Base-by-base conservation (phyloP, 108 stramenopile genomes). In the Cyclotella baltica region DNA sequence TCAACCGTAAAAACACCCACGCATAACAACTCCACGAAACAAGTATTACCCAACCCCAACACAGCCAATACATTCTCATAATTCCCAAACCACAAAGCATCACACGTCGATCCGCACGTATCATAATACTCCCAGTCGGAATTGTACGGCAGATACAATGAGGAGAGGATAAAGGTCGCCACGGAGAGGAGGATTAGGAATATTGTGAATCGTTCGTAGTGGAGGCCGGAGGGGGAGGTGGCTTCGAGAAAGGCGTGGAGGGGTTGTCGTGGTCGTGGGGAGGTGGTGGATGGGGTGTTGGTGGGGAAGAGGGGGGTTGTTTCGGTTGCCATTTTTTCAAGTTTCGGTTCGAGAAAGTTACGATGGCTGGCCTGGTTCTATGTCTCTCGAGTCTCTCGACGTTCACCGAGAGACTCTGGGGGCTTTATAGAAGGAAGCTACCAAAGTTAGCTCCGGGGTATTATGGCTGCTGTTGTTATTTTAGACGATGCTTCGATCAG, bases 31-130 rank as follows among this genome's bases (percentile, higher is more conserved):
- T 92, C 91, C 67, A 90, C 77, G 10, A 92, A 10, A 19, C 83
- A 86, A 2, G 92, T 92, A 10, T 89, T 51, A 16, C 96, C 93
- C 23, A 96, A 70, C 3, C 81, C 70, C 36, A 94, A 55, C 15
- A 50, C 52, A 30, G 75, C 62, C 29, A 95, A 62, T 3, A 66
- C 81, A 77, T 94, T 91, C 67, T 92, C 88, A 3, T 25, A 16
- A 61, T 94, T 91, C 15, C 93, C 93, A 76, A 94, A 94, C 87
- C 88, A 94, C 0, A 92, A 29, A 13, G 91, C 83, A 69, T 94
- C 93, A 59, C 93, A 94, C 6, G 57, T 18, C 20, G 62, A 61
- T 6, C 74, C 78, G 69, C 93, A 94, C 27, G 20, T 33, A 33
- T 56, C 9, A 20, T 82, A 61, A 4, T 83, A 77, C 69, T 77